Evolutionary conservation across 2,329 filamentous ascomycete species (phyloP).

Genomic region (Blastomyces gilchristii): DNA sequence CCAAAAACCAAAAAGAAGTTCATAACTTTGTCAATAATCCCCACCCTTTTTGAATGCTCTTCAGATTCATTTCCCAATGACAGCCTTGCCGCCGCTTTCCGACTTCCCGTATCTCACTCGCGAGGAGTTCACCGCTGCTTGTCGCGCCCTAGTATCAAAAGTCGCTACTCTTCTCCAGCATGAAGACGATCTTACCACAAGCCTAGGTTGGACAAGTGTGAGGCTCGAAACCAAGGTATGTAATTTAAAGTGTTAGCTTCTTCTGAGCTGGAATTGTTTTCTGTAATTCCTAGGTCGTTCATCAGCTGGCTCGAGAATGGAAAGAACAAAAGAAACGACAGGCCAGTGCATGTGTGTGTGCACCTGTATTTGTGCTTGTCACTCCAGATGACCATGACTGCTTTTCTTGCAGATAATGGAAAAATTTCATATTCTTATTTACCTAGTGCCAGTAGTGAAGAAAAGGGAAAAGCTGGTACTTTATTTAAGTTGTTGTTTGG

Average conservation of each 20-base stretch:
- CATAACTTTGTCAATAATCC: neutral
- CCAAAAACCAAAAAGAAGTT: neutral
- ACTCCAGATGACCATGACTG: neutral
- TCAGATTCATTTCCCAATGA: neutral
- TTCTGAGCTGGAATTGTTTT: neutral
- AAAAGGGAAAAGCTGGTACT: neutral
- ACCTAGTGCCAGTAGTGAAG: neutral
- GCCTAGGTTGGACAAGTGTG: slow-evolving; percentile 7
- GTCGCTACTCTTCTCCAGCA: neutral
- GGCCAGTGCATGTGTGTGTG: neutral
- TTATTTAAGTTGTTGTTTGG: neutral
- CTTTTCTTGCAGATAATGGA: neutral
- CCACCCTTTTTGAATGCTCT: neutral
- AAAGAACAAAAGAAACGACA: neutral
- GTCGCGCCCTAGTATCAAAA: slow-evolving; percentile 5
- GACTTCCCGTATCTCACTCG: slow-evolving; percentile 9
- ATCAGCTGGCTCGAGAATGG: neutral
- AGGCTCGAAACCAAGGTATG: slow-evolving; percentile 6
- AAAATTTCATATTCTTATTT: neutral
- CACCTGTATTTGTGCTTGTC: neutral
- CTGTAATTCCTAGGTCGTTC: neutral
- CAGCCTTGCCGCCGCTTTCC: neutral
- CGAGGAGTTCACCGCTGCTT: slow-evolving; percentile 9
- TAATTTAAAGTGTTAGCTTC: neutral
- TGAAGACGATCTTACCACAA: neutral